Evolutionary conservation across 225 moss, liverwort and hornwort species (phyloP), one percentile per base, ranked within the genome.

Genomic region (Lunularia cruciata): DNA sequence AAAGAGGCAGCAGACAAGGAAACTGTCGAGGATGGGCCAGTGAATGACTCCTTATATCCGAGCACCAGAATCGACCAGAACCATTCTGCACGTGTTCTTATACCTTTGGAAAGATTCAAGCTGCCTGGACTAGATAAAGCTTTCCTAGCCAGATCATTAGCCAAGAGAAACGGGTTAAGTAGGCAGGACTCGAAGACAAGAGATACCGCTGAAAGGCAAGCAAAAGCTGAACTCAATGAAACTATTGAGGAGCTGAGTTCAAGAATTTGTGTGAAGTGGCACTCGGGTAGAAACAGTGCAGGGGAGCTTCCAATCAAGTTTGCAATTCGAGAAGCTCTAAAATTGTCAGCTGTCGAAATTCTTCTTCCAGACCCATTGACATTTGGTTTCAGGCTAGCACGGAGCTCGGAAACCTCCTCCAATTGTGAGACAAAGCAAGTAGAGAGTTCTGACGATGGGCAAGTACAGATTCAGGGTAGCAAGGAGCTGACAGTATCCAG

Each of bases 221-320:
- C 88, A n/a, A 98, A 93, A 78, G 88, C 80, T 22, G 93, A 89
- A 65, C 72, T 98, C 74, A 93, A 89, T 74, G 57, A 85, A 7
- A 86, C 89, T 1, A 93, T 98, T 62, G 89, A 98, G 72, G 93
- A 98, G 77, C 81, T 98, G 28, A 98, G 93, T 72, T 89, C 98
- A 63, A 85, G 85, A 71, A 93, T 98, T 48, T 89, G 85, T 73
- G 91, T 98, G 66, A 85, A 80, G 64, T 98, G 98, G 98, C 91
- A 91, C 72, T 98, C 98, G 0, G 93, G 98, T 38, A 86, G 98
- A 69, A 98, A 93, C 43, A 93, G 98, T 83, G 87, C 89, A n/a
- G 98, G 98, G 63, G 88, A 89, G 65, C 73, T 98, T 40, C 98
- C 91, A 15, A 89, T 98, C 35, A 98, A 91, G 57, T 93, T 91